Percentiles rank a stretch among this genome's conserved stretches.
phyloP scores from a whole-genome alignment of 1,139 yeast genomes.

The Zygotorulaspora mrakii region DNA sequence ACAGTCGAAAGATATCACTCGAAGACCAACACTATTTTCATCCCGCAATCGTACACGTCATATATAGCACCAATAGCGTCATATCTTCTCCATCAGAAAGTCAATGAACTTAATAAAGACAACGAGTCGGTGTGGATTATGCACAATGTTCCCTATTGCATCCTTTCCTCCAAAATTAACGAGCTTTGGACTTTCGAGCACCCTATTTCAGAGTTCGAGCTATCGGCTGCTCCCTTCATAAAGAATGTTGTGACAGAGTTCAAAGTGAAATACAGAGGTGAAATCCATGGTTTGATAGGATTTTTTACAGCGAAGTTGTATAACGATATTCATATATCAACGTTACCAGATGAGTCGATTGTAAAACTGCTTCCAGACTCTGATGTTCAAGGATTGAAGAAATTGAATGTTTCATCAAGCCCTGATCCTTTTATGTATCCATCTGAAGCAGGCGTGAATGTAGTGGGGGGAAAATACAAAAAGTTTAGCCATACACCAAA shows the following conservation, averaged over 20 bases:
- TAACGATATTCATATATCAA: slow-evolving; percentile 54
- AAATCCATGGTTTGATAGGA: slow-evolving; percentile 72
- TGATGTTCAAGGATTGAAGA: slow-evolving; percentile 1
- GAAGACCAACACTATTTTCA: slow-evolving; percentile 41
- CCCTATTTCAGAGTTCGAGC: slow-evolving; percentile 35
- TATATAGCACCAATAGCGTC: slow-evolving; percentile 64
- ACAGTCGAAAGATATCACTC: slow-evolving; percentile 37
- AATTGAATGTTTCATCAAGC: slow-evolving; percentile 3
- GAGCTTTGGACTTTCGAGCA: slow-evolving; percentile 55
- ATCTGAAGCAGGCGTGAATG: slow-evolving; percentile 2
- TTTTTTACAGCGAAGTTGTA: slow-evolving; percentile 66
- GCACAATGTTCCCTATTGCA: slow-evolving; percentile 50
- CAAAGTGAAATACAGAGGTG: slow-evolving; percentile 44
- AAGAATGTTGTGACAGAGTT: slow-evolving; percentile 33
- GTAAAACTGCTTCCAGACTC: slow-evolving; percentile 15
- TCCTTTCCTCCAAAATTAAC: slow-evolving; percentile 42
- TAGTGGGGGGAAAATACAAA: slow-evolving; percentile 16
- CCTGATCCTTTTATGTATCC: background rate
- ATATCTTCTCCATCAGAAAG: slow-evolving; percentile 44
- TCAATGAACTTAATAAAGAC: slow-evolving; percentile 28
- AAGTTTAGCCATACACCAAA: slow-evolving; percentile 48
- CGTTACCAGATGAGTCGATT: slow-evolving; percentile 43
- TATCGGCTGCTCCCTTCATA: slow-evolving; percentile 16
- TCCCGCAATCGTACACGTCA: slow-evolving; percentile 62
- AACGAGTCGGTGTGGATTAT: slow-evolving; percentile 59